These are phyloP conservation scores for Euphorbia tirucalli DNA, from an alignment of 345 rosid species.

Conservation along the genomic window DNA sequence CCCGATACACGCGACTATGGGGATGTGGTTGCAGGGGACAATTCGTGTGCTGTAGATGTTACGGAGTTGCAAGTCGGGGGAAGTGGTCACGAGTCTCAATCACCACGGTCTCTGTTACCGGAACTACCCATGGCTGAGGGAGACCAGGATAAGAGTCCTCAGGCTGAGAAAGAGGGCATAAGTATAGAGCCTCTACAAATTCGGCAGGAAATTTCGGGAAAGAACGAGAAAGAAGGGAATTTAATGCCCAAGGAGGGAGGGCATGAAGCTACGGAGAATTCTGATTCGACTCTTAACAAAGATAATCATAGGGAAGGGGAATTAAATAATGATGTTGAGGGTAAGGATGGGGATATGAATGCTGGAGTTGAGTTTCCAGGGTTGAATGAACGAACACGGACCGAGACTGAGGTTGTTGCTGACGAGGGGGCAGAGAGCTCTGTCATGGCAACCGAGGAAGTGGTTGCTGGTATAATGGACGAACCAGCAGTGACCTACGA, in stretches of 20 bases:
- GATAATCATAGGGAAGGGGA: conserved; percentile 15
- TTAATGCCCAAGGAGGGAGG: conserved; percentile 18
- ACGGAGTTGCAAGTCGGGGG: conserved; percentile 2
- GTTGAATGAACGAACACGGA: not conserved
- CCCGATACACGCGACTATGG: conserved; percentile 2
- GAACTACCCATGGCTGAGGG: conserved; percentile 20
- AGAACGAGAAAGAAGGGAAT: conserved; percentile 8
- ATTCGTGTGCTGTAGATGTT: not conserved
- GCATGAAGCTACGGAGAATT: not conserved
- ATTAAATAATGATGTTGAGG: conserved; percentile 8
- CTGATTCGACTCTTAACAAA: conserved; percentile 3
- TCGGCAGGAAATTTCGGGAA: not conserved
- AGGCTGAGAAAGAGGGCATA: not conserved
- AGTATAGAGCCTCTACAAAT: not conserved
- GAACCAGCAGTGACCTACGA: not conserved
- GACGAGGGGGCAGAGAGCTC: conserved; percentile 17
- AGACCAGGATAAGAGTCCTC: conserved; percentile 13
- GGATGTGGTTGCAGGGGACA: conserved; percentile 14
- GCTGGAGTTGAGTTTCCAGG: conserved; percentile 4
- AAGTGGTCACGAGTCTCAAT: conserved; percentile 4
- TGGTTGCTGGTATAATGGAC: not conserved
- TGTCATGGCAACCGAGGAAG: conserved; percentile 20
- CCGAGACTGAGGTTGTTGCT: not conserved
- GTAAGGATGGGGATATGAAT: conserved; percentile 11
- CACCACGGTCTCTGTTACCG: not conserved